Conservation (phyloP, 164 flowering plant genomes). For the Buxus sempervirens region DNA sequence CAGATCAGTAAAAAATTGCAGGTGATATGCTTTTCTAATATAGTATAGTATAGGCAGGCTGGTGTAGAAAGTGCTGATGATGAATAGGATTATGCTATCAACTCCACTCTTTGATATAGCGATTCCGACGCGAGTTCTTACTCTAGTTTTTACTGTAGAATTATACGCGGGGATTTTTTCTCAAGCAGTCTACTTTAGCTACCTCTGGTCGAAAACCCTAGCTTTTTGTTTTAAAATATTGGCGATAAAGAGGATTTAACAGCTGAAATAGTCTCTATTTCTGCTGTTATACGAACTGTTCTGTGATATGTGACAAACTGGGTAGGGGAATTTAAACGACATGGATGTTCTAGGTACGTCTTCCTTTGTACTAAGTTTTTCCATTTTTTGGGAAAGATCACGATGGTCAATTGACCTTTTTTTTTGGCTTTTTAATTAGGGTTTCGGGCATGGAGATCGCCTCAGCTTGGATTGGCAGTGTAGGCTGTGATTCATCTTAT, state of each 20-base stretch:
- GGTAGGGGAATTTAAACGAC: background rate
- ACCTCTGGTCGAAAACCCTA: conserved; percentile 6
- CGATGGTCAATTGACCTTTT: background rate
- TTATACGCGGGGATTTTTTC: no score
- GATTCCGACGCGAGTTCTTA: no score
- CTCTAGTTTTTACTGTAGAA: no score
- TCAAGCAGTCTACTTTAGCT: no score
- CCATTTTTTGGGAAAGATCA: background rate
- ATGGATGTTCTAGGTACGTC: background rate
- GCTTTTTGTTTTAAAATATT: background rate
- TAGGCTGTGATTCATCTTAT: conserved; percentile 14
- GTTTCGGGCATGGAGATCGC: conserved; percentile 18
- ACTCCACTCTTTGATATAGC: no score
- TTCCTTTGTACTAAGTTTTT: background rate
- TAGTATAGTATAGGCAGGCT: no score
- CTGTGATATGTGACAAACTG: background rate
- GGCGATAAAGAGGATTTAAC: background rate
- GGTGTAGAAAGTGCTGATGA: no score
- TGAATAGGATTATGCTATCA: no score
- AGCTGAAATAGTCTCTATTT: background rate
- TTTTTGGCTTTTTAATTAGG: conserved; percentile 11
- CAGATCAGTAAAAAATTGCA: no score
- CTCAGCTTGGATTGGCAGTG: conserved; percentile 22
- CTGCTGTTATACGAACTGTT: background rate
- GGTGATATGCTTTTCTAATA: no score